A percentile compares a stretch with the other conserved stretches of the same genome.
These are phyloP conservation scores for Ophiostoma perfectum DNA, from an alignment of 2,329 filamentous ascomycete species.

Conservation along the genomic window DNA sequence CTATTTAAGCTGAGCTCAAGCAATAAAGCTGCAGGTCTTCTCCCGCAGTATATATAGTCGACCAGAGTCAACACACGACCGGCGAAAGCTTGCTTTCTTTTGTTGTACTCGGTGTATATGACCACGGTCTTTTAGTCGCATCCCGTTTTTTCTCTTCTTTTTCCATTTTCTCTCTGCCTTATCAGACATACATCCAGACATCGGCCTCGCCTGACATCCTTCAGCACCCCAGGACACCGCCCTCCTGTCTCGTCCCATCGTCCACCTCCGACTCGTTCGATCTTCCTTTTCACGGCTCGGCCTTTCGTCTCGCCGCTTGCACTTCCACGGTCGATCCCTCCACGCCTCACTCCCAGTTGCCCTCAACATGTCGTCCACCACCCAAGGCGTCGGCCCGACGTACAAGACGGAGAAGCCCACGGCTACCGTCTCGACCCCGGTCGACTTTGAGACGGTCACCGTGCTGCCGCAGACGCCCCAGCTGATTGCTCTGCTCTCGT, in stretches of 20 bases:
- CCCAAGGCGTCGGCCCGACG: constrained; percentile 69
- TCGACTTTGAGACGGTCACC: constrained; percentile 80
- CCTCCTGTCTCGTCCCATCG: not conserved
- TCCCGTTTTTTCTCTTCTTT: not conserved
- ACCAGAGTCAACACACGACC: not conserved
- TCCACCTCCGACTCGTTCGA: not conserved
- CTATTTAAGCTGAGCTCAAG: not conserved
- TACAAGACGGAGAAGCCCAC: constrained; percentile 73
- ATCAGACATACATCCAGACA: not conserved
- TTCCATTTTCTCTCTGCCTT: not conserved
- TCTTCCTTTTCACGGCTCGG: constrained; percentile 6
- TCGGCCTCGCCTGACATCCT: constrained; percentile 2
- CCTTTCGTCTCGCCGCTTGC: not conserved
- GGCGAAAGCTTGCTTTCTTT: not conserved
- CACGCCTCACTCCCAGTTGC: constrained; percentile 32
- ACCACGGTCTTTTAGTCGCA: not conserved
- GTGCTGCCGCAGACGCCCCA: constrained; percentile 90
- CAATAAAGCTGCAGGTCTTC: not conserved
- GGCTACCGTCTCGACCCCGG: constrained; percentile 79
- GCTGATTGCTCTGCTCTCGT: constrained; percentile 96
- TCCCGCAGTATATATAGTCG: not conserved
- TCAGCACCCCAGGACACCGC: not conserved
- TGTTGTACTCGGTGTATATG: not conserved
- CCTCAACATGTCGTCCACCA: constrained; percentile 37
- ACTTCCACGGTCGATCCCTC: not conserved